Conservation (phyloP, 129 eudicot genomes). For the Deinandra increscens region DNA sequence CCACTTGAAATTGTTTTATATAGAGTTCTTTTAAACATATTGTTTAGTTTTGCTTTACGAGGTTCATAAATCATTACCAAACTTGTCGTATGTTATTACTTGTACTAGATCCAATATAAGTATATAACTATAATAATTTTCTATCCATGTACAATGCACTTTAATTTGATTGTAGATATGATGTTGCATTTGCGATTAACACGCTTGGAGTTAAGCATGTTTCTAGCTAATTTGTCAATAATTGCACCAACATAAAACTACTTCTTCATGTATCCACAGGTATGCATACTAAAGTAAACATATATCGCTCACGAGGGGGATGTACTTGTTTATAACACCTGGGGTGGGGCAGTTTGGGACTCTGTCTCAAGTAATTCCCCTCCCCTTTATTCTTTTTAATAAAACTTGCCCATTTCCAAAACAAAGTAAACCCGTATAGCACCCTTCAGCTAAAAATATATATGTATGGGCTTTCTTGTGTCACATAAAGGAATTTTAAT, state of each 20-base stretch:
- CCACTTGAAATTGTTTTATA: no score
- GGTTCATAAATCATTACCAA: no score
- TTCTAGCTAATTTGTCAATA: slow-evolving; percentile 11
- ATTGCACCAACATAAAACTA: slow-evolving; percentile 26
- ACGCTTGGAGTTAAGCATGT: slow-evolving; percentile 23
- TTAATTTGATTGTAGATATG: slow-evolving; percentile 20
- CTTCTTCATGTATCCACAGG: slow-evolving; percentile 38
- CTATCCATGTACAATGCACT: background rate
- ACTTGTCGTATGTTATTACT: no score
- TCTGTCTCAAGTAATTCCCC: no score
- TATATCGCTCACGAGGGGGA: no score
- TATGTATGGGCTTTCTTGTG: background rate
- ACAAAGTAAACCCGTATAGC: background rate
- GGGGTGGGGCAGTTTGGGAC: no score
- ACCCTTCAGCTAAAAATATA: background rate
- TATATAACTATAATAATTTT: background rate
- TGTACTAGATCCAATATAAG: no score
- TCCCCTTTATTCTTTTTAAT: no score
- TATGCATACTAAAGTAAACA: background rate
- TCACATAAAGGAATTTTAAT: background rate
- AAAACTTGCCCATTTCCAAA: no score
- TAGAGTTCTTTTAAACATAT: no score
- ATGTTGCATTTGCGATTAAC: slow-evolving; percentile 19
- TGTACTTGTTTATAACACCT: no score
- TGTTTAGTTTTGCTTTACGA: no score